A percentile compares a stretch with the other conserved stretches of the same genome.
phyloP scores from a whole-genome alignment of 1,284 basidiomycete genomes.

The Gymnopus androsaceus region DNA sequence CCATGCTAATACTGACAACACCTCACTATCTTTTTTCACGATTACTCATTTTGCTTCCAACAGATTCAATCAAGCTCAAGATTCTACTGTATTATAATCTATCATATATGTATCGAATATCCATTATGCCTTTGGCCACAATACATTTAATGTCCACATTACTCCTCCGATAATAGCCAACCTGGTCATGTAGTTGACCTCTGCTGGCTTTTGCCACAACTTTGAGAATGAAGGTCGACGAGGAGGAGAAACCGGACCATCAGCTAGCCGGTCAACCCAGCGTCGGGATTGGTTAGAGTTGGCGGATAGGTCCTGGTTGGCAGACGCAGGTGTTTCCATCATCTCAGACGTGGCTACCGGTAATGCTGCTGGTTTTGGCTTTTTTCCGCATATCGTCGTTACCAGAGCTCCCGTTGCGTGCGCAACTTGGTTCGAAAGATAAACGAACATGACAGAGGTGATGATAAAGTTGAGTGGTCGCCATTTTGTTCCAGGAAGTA shows the following conservation, averaged over 20 bases:
- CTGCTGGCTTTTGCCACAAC: not conserved
- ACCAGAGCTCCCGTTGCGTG: conserved; percentile 77
- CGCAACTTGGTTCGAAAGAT: conserved; percentile 75
- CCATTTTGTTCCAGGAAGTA: conserved; percentile 75
- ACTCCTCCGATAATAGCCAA: conserved; percentile 34
- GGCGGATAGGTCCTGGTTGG: conserved; percentile 36
- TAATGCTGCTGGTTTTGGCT: conserved; percentile 2
- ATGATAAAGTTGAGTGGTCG: conserved; percentile 76
- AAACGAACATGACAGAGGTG: conserved; percentile 77
- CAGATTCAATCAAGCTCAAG: not conserved
- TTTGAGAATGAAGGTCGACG: not conserved
- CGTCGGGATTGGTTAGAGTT: not conserved
- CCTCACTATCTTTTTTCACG: too few species aligned
- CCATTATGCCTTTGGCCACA: conserved; percentile 45
- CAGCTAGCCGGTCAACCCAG: conserved; percentile 60
- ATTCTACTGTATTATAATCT: too few species aligned
- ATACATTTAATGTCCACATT: conserved; percentile 60
- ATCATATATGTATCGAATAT: not conserved
- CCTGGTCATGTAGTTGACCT: conserved; percentile 37
- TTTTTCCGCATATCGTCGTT: conserved; percentile 59
- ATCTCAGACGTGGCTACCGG: not conserved
- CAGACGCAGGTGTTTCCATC: conserved; percentile 22
- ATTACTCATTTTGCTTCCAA: too few species aligned
- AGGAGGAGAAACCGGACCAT: conserved; percentile 23
- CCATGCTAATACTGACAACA: conserved; percentile 90